A percentile compares a stretch with the other conserved stretches of the same genome.
phyloP scores from a whole-genome alignment of 345 rosid species.

The Atalantia buxifolia region DNA sequence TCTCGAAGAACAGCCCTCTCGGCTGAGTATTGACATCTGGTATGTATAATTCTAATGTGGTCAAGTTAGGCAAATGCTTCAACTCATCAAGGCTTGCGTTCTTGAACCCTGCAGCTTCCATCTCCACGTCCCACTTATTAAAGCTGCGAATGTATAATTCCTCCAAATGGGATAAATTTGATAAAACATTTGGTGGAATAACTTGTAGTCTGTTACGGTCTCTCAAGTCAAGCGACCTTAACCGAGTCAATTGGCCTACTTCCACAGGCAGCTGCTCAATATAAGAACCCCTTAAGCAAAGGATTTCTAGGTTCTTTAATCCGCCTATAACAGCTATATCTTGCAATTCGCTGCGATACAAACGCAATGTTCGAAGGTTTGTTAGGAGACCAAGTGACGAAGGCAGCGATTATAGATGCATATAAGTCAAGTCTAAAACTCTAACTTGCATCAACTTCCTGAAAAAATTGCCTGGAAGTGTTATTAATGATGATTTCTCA shows the following conservation, averaged over 20 bases:
- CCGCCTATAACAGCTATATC: not conserved
- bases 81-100: slow-evolving; percentile 14
- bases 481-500: not conserved
- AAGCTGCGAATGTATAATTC: slow-evolving; percentile 23
- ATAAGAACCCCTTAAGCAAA: not conserved
- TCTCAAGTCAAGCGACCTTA: slow-evolving; percentile 14
- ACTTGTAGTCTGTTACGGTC: not conserved
- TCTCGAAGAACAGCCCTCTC: no score
- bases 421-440: not conserved
- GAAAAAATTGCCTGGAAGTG: not conserved
- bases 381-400: not conserved
- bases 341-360: not conserved
- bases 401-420: not conserved
- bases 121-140: slow-evolving; percentile 14
- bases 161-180: slow-evolving; percentile 17
- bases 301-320: not conserved
- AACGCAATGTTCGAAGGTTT: slow-evolving; percentile 6
- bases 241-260: slow-evolving; percentile 4
- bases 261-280: slow-evolving; percentile 15
- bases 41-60: no score
- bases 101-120: not conserved
- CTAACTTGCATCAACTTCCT: not conserved
- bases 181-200: slow-evolving; percentile 11
- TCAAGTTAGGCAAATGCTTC: no score
- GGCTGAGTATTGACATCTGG: no score